Evolutionary conservation across 441 rosid species (phyloP), one percentile per base, ranked within the genome.

Genomic region (Corymbia calophylla): DNA sequence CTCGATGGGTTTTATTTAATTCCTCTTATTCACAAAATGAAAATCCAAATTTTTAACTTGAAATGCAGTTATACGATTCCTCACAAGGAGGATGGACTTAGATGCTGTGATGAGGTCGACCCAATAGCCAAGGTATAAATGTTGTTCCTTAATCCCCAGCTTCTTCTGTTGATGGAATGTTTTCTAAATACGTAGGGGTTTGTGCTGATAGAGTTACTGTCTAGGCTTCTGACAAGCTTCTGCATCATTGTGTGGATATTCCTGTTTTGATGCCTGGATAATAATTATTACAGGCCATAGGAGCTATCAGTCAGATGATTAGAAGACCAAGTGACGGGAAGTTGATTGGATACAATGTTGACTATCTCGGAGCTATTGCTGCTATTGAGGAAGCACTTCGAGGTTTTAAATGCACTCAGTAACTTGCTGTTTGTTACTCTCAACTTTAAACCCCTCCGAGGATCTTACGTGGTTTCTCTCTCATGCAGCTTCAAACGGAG

Each of bases 321-420:
- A 87, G 91, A 84, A 90, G 87, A 56, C 88, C 91, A 31, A 82
- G 29, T 3, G 91, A 90, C 3, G 91, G 91, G 66, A 81, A 64
- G 56, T 10, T 90, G 91, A 90, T 90, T 1, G 91, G 91, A 62
- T 90, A 90, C 89, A 90, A 90, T 66, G 91, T 90, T 31, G 91
- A 90, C 89, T 90, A 90, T 84, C 91, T 90, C 6, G 91, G 91
- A 66, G 91, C 91, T 68, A 90, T 90, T 73, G 91, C 66, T 53
- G 91, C 91, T 54, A 90, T 90, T 53, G 91, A 90, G 55, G 91
- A 90, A 85, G 91, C 91, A 82, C 91, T 90, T 27, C 84, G 87
- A 90, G 91, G 91, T 90, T 89, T 80, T 47, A 35, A 25, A 87
- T 62, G 68, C 68, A 87, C 31, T 87, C 35, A 62, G 68, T 32